These are phyloP conservation scores for Acer campestre DNA, from an alignment of 345 rosid genomes.

Conservation along the genomic window DNA sequence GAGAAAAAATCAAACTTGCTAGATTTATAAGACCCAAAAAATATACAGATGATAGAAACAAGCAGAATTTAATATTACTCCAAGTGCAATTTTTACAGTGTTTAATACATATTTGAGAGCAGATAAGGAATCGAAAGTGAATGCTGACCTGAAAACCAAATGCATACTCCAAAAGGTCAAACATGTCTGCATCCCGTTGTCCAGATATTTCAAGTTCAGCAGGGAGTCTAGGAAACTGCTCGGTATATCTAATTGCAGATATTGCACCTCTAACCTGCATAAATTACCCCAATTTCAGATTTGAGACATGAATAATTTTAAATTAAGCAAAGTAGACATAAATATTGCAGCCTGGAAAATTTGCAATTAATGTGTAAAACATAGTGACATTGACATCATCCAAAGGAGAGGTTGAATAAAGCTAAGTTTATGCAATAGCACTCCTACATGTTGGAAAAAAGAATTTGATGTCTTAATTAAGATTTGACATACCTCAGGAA, in stretches of 20 bases:
- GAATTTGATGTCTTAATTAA: slow-evolving; percentile 12
- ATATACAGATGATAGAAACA: not conserved
- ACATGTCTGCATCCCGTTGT: slow-evolving; percentile 83
- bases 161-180: slow-evolving; percentile 85
- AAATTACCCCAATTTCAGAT: slow-evolving; percentile 13
- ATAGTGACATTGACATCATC: not conserved
- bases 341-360: not conserved
- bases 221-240: slow-evolving; percentile 84
- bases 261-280: slow-evolving; percentile 87
- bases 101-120: not conserved
- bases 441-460: not conserved
- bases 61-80: not conserved
- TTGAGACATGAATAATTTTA: slow-evolving; percentile 17
- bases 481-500: slow-evolving; percentile 80
- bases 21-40: not conserved
- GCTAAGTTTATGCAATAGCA: not conserved
- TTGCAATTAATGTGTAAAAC: not conserved
- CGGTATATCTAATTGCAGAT: slow-evolving; percentile 78
- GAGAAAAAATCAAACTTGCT: not conserved
- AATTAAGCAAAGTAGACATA: slow-evolving; percentile 20
- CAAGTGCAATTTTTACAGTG: not conserved
- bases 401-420: not conserved
- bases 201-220: slow-evolving; percentile 62
- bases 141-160: slow-evolving; percentile 94
- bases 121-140: not conserved